Evolutionary conservation across 805 yeast genomes (phyloP), one percentile per base, ranked within the genome.

Genomic region (Pichia kluyveri): DNA sequence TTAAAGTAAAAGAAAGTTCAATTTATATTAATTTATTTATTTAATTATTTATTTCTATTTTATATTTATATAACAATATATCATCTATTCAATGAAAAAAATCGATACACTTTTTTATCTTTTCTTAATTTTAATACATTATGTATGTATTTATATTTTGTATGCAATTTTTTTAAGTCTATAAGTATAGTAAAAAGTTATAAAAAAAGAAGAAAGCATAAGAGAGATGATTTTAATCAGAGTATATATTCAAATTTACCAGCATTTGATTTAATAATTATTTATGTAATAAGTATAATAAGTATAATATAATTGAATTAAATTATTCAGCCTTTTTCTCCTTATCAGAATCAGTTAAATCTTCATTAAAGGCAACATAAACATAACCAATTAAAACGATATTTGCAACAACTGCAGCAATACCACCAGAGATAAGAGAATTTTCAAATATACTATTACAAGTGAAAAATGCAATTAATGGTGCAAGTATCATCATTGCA

Each of bases 381-480:
- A 86, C 79, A 58, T 83, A 86, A 0, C 84, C 86, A 45, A 85
- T 76, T 54, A 86, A 68, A 19, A 86, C 93, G 8, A 81, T 66
- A 59, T 86, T 86, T 28, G 93, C 93, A 48, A 77, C 77, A 17
- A 78, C 70, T 3, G 93, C 93, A 37, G 90, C 87, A n/a, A 81
- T 59, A 3, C 93, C 93, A 40, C 95, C 95, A 44, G 88, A 80
- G 12, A 82, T 67, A 14, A 85, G 63, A 1, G 89, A 76, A 57
- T 77, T 84, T 42, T 69, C 71, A 36, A 59, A 56, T 9, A 62
- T 15, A 5, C 52, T 43, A 18, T 56, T 48, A 26, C 56, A 48
- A 8, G 66, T 51, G 61, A 86, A 86, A 63, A 86, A 86, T 1
- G 83, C 69, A 28, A 73, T 46, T 52, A 86, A 58, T 26, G 95